These are phyloP conservation scores for Voacanga thouarsii DNA, from an alignment of 257 asterid species.

Conservation along the genomic window DNA sequence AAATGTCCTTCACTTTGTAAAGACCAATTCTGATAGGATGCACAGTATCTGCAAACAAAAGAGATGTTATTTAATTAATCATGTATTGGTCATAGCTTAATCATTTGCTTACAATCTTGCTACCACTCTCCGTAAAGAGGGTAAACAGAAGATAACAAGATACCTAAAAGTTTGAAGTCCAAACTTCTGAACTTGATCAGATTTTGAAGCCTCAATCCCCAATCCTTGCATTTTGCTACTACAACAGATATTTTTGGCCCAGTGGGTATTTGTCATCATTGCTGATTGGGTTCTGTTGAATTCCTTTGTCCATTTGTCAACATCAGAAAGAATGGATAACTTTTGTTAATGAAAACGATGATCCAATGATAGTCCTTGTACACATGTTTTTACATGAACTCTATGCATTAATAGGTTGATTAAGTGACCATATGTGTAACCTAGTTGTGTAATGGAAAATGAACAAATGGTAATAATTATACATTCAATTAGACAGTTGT, in stretches of 20 bases:
- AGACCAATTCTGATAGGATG: background rate
- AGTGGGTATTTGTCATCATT: background rate
- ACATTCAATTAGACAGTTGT: background rate
- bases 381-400: background rate
- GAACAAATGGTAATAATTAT: background rate
- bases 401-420: background rate
- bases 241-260: background rate
- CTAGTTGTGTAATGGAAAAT: background rate
- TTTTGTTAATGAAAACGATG: background rate
- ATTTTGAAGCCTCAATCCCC: background rate
- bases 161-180: background rate
- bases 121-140: background rate
- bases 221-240: background rate
- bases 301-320: background rate
- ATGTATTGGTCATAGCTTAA: background rate
- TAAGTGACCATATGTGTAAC: background rate
- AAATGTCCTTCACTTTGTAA: constrained; percentile 8
- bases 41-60: background rate
- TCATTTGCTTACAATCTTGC: background rate
- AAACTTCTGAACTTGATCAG: constrained; percentile 1
- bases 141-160: background rate
- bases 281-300: background rate
- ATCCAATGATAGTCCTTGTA: background rate
- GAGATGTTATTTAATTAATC: background rate
- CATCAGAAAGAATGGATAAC: background rate